Evolutionary conservation across 768 basidiomycete species (phyloP), one percentile per base, ranked within the genome.

Genomic region (Tricholoma terreum): DNA sequence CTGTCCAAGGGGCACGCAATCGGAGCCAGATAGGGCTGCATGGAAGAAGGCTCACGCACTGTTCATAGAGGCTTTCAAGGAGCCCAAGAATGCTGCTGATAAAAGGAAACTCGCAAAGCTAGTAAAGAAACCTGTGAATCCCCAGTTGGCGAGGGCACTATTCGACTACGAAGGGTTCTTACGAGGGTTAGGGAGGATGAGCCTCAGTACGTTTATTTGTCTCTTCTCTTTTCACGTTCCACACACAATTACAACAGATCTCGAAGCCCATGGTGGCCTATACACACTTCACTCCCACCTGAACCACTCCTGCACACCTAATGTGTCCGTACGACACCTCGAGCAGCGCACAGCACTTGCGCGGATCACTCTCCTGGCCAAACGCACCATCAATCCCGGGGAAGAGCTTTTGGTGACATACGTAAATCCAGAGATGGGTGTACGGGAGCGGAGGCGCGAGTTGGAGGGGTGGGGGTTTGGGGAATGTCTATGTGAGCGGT

Each of bases 211-310:
- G 87, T 79, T 6, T 59, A 30, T 54, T 46, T 52, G 43, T 54
- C 36, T 19, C 35, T 55, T 56, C n/a, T 6, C 17, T 11, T 54
- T 57, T 36, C 38, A 38, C 45, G 46, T 42, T 14, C 42, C 36
- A 17, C 35, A 15, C 21, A 6, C 52, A 87, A 87, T 92, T 65
- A 75, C 38, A 21, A 8, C 52, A 88, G 88, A 94, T 65, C 75
- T 94, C 51, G 93, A 94, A 72, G 83, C 87, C 1, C 90, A 94
- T 54, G 92, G 92, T 2, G 93, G 92, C 2, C 75, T 96, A 9
- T 96, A 94, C 72, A 81, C 80, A 19, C 79, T 94, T 4, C 92
- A 95, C 68, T 88, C 92, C 2, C 90, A 94, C 62, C 70, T 95
- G 30, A 97, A 96, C 70, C 94, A 97, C 69, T 81, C 81, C 6